Conservation (phyloP, 495 filamentous ascomycete species). For the Lasiosphaeris hirsuta region DNA sequence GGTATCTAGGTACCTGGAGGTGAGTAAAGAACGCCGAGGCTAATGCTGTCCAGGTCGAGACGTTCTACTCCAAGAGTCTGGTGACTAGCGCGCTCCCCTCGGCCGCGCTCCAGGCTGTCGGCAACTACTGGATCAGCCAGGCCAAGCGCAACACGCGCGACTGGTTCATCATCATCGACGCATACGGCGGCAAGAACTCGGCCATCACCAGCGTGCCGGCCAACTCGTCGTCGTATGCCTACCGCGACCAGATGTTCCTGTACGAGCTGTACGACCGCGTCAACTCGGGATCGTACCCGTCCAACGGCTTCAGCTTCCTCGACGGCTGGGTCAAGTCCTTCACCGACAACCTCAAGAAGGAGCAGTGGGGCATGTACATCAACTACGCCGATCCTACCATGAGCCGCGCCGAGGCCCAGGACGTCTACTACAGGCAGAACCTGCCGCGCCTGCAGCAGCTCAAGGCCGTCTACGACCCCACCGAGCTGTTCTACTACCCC, state of each 20-base stretch:
- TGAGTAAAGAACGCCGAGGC: background rate
- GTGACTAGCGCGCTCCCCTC: conserved; percentile 37
- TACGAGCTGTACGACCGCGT: conserved; percentile 40
- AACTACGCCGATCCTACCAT: conserved; percentile 44
- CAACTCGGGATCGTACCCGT: conserved; percentile 25
- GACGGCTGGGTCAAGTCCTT: conserved; percentile 40
- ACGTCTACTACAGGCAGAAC: conserved; percentile 52
- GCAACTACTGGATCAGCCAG: conserved; percentile 40
- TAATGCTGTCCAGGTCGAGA: conserved; percentile 35
- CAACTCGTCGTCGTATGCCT: conserved; percentile 34
- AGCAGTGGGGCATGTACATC: conserved; percentile 46
- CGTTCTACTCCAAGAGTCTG: conserved; percentile 45
- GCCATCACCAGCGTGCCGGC: conserved; percentile 34
- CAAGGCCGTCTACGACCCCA: conserved; percentile 54
- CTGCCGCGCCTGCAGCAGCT: conserved; percentile 49
- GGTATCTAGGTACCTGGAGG: too few relatives aligned
- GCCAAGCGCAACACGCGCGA: conserved; percentile 34
- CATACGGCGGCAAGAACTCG: conserved; percentile 44
- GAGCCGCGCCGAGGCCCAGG: conserved; percentile 34
- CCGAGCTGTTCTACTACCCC: conserved; percentile 61
- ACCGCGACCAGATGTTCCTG: conserved; percentile 38
- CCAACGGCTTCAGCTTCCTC: conserved; percentile 35
- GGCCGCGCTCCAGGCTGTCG: conserved; percentile 32
- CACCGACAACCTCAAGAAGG: conserved; percentile 24
- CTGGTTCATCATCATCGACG: conserved; percentile 46